Evolutionary conservation across 2,329 filamentous ascomycete genomes (phyloP).

Genomic region (Colletotrichum viniferum): DNA sequence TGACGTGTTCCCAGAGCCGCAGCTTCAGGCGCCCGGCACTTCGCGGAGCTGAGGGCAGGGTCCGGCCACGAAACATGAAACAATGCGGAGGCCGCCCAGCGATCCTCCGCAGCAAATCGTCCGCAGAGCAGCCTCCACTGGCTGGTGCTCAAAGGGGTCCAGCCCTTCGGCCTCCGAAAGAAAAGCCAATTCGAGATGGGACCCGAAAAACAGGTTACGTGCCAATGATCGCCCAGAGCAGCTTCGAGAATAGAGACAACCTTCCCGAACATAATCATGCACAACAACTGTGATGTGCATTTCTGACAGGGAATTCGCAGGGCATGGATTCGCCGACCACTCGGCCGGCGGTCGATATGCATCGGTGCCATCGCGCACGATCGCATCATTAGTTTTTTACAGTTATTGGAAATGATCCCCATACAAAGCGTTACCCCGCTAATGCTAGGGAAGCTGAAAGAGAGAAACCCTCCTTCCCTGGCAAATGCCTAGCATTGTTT

Average conservation of each 20-base stretch:
- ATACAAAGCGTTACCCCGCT: background rate
- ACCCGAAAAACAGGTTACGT: background rate
- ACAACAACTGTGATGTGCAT: background rate
- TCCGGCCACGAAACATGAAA: constrained; percentile 13
- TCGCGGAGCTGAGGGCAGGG: background rate
- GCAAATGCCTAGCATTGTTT: background rate
- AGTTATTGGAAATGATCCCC: background rate
- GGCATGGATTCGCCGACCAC: background rate
- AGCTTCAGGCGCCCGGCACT: background rate
- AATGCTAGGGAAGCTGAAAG: background rate
- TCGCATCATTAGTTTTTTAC: background rate
- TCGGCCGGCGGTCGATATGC: background rate
- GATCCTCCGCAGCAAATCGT: background rate
- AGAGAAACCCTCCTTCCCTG: background rate
- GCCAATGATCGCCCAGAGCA: background rate
- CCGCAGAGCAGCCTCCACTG: background rate
- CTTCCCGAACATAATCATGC: background rate
- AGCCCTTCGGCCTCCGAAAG: background rate
- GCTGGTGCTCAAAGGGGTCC: background rate
- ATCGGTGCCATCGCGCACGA: background rate
- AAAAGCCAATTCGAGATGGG: background rate
- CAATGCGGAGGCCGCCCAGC: constrained; percentile 15
- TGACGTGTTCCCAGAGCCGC: constrained; percentile 5
- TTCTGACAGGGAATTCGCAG: background rate
- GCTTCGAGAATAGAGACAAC: background rate